Evolutionary conservation across 2,329 filamentous ascomycete genomes (phyloP).

Genomic region (Claviceps fusiformis): DNA sequence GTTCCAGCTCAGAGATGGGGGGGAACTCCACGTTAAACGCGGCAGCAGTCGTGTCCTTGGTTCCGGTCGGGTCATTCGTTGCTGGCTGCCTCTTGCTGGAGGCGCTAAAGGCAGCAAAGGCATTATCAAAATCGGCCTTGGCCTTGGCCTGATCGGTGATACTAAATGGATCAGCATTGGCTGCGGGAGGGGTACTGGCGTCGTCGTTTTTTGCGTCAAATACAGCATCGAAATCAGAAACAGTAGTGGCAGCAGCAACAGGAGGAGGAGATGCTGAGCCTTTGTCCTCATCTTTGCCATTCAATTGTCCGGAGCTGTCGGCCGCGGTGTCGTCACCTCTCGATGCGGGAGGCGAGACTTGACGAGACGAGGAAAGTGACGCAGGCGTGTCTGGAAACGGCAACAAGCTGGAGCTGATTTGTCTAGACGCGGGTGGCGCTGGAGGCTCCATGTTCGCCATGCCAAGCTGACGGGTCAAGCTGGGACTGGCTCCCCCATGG

Average conservation of each 20-base stretch:
- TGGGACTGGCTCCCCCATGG: constrained; percentile 46
- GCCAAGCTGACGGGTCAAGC: constrained; percentile 48
- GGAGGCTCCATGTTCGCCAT: constrained; percentile 43
- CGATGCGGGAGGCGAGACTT: constrained; percentile 56
- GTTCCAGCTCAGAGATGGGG: constrained; percentile 75
- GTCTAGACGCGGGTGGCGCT: constrained; percentile 57
- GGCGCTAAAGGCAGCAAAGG: constrained; percentile 62
- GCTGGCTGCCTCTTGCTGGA: constrained; percentile 33
- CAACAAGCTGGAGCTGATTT: constrained; percentile 64
- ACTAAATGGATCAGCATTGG: constrained; percentile 34
- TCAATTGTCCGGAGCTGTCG: constrained; percentile 10
- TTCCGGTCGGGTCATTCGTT: constrained; percentile 23
- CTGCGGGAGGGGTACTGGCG: constrained; percentile 5
- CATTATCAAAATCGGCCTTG: constrained; percentile 74
- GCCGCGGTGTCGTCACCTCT: constrained; percentile 36
- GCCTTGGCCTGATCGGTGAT: constrained; percentile 43
- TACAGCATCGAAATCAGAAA: constrained; percentile 7
- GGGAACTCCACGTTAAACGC: constrained; percentile 72
- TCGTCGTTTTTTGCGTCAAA: constrained; percentile 9
- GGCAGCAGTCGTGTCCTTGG: constrained; percentile 28
- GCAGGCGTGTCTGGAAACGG: constrained; percentile 55
- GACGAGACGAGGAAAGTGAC: constrained; percentile 63
- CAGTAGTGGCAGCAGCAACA: constrained; percentile 13
- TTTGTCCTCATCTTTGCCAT: constrained; percentile 11
- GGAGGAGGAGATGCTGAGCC: constrained; percentile 12